These are phyloP conservation scores for Raphanus sativus DNA, from an alignment of 345 rosid species.

Conservation along the genomic window DNA sequence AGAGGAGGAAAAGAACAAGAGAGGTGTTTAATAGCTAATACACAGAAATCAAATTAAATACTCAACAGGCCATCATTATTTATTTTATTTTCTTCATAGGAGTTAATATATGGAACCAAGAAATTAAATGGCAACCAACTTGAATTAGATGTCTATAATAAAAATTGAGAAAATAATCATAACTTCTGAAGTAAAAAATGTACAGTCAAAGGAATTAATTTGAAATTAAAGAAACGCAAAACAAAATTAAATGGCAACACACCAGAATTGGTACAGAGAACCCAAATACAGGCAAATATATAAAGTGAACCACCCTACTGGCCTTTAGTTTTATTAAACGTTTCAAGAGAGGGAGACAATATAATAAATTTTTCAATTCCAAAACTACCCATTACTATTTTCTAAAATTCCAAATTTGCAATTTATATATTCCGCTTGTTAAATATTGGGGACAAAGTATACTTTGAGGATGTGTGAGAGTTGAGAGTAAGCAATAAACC, in stretches of 20 bases:
- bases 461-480: slow-evolving; percentile 7
- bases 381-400: slow-evolving; percentile 29
- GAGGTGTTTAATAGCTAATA: slow-evolving; percentile 54
- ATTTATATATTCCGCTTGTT: slow-evolving; percentile 18
- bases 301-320: slow-evolving; percentile 35
- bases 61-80: slow-evolving; percentile 40
- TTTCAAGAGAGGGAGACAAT: slow-evolving; percentile 39
- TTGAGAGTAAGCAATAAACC: slow-evolving; percentile 1
- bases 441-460: slow-evolving; percentile 24
- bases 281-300: slow-evolving; percentile 36
- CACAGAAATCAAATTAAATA: slow-evolving; percentile 36
- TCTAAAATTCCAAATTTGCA: not conserved
- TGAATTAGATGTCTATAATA: slow-evolving; percentile 36
- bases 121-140: slow-evolving; percentile 68
- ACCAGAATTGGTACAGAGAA: slow-evolving; percentile 45
- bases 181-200: slow-evolving; percentile 44
- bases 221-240: slow-evolving; percentile 46
- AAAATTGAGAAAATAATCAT: slow-evolving; percentile 42
- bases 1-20: slow-evolving; percentile 38
- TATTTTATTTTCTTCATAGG: slow-evolving; percentile 45
- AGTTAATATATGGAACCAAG: slow-evolving; percentile 62
- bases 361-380: slow-evolving; percentile 29
- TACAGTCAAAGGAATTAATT: slow-evolving; percentile 51
- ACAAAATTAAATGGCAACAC: slow-evolving; percentile 45
- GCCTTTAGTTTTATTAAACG: slow-evolving; percentile 28